Percentiles rank a stretch among this genome's conserved stretches.
Conservation (phyloP, 352 stramenopile species). For the Pythium oligandrum region DNA sequence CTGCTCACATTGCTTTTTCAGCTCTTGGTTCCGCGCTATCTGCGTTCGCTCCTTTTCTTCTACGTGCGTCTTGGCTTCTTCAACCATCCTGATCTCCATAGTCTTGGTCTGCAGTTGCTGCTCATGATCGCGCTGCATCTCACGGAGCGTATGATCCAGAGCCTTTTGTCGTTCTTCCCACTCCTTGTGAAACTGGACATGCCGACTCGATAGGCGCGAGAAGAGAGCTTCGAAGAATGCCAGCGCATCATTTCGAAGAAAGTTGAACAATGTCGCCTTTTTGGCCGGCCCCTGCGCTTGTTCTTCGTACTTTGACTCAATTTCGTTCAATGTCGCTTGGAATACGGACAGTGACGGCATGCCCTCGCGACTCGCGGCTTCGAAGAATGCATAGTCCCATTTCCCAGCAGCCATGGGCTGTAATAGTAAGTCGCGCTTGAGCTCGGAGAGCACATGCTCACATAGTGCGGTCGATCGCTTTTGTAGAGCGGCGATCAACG, state of each 20-base stretch:
- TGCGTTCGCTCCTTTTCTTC: conserved; percentile 55
- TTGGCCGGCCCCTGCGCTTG: conserved; percentile 58
- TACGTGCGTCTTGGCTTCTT: conserved; percentile 38
- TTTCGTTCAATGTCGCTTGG: conserved; percentile 31
- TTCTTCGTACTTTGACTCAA: conserved; percentile 56
- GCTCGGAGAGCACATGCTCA: conserved; percentile 30
- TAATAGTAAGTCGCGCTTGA: conserved; percentile 34
- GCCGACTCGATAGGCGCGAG: conserved; percentile 24
- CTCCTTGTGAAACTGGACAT: conserved; percentile 16
- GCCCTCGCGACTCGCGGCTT: conserved; percentile 1
- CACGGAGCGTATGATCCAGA: conserved; percentile 32
- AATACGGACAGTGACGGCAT: conserved; percentile 18
- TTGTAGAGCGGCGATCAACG: conserved; percentile 52
- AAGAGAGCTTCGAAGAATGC: conserved; percentile 51
- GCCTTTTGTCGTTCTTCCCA: conserved; percentile 26
- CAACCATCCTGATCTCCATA: conserved; percentile 36
- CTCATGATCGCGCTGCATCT: conserved; percentile 36
- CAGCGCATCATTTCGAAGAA: conserved; percentile 48
- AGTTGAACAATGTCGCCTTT: conserved; percentile 65
- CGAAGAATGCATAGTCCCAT: conserved; percentile 28
- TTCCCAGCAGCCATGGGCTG: conserved; percentile 33
- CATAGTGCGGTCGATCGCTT: conserved; percentile 52
- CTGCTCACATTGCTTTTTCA: conserved; percentile 30
- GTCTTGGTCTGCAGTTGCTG: conserved; percentile 40
- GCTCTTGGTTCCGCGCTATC: conserved; percentile 29